phyloP scores from a whole-genome alignment of 495 filamentous ascomycete species.

The Chaetomium cochliodes region DNA sequence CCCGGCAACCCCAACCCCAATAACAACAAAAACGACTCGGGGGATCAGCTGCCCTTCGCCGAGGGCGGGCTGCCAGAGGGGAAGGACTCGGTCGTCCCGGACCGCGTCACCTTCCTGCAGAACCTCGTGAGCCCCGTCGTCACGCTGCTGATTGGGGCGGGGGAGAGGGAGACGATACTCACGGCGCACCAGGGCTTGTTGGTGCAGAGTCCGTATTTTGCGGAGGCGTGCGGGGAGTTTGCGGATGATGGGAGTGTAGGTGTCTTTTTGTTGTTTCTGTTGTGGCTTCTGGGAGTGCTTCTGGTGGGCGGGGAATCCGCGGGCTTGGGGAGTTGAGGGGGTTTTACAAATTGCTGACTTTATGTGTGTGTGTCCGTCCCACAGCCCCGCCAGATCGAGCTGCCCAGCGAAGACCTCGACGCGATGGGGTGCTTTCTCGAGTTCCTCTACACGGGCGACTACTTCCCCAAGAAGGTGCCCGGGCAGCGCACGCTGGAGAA shows the following conservation, averaged over 20 bases:
- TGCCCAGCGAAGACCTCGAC: constrained; percentile 69
- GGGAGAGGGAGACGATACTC: constrained; percentile 59
- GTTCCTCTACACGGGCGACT: constrained; percentile 89
- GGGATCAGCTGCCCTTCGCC: constrained; percentile 46
- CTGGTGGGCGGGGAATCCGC: too few species aligned
- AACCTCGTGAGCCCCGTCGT: constrained; percentile 79
- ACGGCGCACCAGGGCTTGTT: constrained; percentile 80
- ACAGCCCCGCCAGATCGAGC: constrained; percentile 63
- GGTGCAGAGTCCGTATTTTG: constrained; percentile 68
- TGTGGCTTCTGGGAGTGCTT: too few species aligned
- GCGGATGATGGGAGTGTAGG: constrained; percentile 51
- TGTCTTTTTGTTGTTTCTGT: neutral
- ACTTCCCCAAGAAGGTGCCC: constrained; percentile 69
- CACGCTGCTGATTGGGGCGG: constrained; percentile 67
- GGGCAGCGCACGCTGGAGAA: constrained; percentile 55
- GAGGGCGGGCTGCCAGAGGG: constrained; percentile 41
- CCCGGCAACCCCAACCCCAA: constrained; percentile 10
- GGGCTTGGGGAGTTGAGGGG: neutral
- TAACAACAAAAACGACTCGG: constrained; percentile 27
- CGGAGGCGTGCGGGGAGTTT: constrained; percentile 59
- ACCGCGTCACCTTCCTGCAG: constrained; percentile 49
- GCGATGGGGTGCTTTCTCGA: constrained; percentile 86
- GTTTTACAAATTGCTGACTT: neutral
- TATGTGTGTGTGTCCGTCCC: too few species aligned
- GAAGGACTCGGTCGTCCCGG: constrained; percentile 30